A percentile compares a stretch with the other conserved stretches of the same genome.
These are phyloP conservation scores for Trypanosoma brucei DNA, from an alignment of 208 protist genomes.

Conservation along the genomic window DNA sequence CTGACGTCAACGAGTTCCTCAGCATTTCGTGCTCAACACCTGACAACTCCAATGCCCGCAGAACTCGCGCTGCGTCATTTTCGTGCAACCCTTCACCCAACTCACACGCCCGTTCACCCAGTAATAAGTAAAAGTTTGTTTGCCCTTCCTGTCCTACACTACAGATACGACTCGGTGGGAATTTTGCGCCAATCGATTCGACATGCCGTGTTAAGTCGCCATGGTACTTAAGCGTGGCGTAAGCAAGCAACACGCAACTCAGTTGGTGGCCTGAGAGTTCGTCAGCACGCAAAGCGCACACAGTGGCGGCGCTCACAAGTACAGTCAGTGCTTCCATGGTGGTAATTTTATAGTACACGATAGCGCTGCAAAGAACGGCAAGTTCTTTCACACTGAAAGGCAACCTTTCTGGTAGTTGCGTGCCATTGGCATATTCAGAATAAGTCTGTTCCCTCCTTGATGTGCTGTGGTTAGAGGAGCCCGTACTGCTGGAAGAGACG, in stretches of 20 bases:
- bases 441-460: no score
- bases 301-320: constrained; percentile 42
- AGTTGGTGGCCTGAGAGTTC: constrained; percentile 54
- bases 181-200: background rate
- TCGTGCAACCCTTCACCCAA: constrained; percentile 44
- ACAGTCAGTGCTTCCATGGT: constrained; percentile 36
- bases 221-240: constrained; percentile 43
- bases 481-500: background rate
- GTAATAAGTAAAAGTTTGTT: constrained; percentile 46
- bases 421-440: background rate
- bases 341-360: constrained; percentile 64
- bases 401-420: background rate
- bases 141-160: background rate
- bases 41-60: constrained; percentile 51
- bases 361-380: constrained; percentile 47
- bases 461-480: no score
- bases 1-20: constrained; percentile 51
- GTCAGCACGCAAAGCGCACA: constrained; percentile 32
- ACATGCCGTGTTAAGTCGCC: constrained; percentile 19
- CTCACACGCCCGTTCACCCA: constrained; percentile 49
- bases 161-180: constrained; percentile 1
- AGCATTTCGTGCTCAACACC: constrained; percentile 54
- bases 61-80: constrained; percentile 49
- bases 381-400: constrained; percentile 31
- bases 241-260: constrained; percentile 55